Evolutionary conservation across 345 rosid species (phyloP).

Genomic region (Zanthoxylum bungeanum): DNA sequence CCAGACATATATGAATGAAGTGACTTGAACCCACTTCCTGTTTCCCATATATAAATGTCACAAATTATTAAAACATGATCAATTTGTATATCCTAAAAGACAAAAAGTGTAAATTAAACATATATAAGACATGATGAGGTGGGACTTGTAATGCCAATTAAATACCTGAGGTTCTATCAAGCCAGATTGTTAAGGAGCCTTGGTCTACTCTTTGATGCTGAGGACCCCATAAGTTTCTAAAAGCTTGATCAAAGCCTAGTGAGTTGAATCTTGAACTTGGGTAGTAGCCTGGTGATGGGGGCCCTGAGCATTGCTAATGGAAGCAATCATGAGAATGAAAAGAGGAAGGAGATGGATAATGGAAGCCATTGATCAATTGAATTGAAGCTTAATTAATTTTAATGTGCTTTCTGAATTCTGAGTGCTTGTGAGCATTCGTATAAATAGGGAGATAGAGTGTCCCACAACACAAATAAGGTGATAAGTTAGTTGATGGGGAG

Average conservation of each 20-base stretch:
- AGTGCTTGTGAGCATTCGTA: slow-evolving; percentile 23
- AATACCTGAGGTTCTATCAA: slow-evolving; percentile 67
- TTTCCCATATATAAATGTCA: slow-evolving; percentile 7
- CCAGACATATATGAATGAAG: slow-evolving; percentile 60
- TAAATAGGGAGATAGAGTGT: slow-evolving; percentile 39
- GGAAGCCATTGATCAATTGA: slow-evolving; percentile 35
- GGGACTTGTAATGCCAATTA: background rate
- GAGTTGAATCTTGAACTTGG: slow-evolving; percentile 57
- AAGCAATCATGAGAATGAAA: slow-evolving; percentile 22
- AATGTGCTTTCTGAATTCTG: too few relatives aligned
- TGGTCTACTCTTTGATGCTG: slow-evolving; percentile 75
- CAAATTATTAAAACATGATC: background rate
- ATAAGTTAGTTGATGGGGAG: slow-evolving; percentile 41
- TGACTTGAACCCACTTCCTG: slow-evolving; percentile 97
- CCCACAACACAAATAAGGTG: slow-evolving; percentile 27
- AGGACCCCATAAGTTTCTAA: slow-evolving; percentile 76
- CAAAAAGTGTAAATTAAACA: background rate
- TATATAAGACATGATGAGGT: background rate
- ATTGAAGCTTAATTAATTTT: too few relatives aligned
- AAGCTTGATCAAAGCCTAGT: slow-evolving; percentile 49
- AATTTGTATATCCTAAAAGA: background rate
- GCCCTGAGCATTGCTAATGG: slow-evolving; percentile 34
- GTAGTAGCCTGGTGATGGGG: slow-evolving; percentile 82
- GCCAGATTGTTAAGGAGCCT: slow-evolving; percentile 63
- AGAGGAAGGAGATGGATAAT: slow-evolving; percentile 6